Percentiles rank a stretch among this genome's conserved stretches.
phyloP scores from a whole-genome alignment of 257 asterid species.

The Solanum appendiculatum region DNA sequence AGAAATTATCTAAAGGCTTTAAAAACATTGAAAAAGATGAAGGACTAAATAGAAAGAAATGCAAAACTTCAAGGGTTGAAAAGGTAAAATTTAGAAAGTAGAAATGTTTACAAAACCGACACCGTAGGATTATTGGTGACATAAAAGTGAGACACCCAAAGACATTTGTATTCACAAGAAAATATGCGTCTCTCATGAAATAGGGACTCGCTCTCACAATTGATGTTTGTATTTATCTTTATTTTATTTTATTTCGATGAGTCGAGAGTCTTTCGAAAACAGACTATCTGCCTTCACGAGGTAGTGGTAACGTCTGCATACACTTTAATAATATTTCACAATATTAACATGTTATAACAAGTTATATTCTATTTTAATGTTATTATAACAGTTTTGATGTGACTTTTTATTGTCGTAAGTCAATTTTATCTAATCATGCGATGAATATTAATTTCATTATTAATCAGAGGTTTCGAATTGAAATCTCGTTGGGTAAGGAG shows the following conservation, averaged over 20 bases:
- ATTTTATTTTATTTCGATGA: not conserved
- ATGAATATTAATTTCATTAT: no score
- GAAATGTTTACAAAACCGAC: not conserved
- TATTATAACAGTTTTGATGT: not conserved
- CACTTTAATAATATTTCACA: not conserved
- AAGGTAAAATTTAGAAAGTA: not conserved
- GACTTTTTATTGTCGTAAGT: not conserved
- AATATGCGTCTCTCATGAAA: conserved; percentile 18
- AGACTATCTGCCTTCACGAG: not conserved
- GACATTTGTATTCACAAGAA: conserved; percentile 38
- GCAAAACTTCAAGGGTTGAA: not conserved
- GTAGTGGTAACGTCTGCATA: no score
- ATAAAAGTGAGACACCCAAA: conserved; percentile 28
- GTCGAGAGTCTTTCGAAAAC: not conserved
- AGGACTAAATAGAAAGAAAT: not conserved
- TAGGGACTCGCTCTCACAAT: conserved; percentile 24
- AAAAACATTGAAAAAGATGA: not conserved
- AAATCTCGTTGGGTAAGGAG: not conserved
- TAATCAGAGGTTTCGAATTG: not conserved
- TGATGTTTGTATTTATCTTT: not conserved
- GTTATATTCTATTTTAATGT: not conserved
- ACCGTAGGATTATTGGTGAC: conserved; percentile 15
- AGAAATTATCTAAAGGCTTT: not conserved
- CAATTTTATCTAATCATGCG: no score
- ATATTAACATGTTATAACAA: not conserved